Conservation (phyloP, 2,329 filamentous ascomycete genomes). For the Apiospora rasikravindrae region DNA sequence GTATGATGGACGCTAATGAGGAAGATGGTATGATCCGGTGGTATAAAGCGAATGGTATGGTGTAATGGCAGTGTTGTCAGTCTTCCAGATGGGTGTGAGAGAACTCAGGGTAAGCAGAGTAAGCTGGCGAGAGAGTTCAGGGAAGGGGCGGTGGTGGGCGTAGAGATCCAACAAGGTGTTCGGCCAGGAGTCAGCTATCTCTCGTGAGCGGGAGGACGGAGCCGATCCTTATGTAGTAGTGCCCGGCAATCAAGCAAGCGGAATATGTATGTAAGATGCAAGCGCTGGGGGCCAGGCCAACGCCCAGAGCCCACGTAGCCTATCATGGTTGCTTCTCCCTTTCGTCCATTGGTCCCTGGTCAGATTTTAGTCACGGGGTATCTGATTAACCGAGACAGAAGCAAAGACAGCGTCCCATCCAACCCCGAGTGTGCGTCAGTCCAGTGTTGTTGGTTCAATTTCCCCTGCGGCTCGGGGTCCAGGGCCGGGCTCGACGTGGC, state of each 20-base stretch:
- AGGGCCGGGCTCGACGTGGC: background rate
- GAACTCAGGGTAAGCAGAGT: background rate
- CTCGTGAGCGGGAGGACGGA: background rate
- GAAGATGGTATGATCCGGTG: background rate
- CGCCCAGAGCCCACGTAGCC: slow-evolving; percentile 13
- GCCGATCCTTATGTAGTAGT: background rate
- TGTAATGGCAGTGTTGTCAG: background rate
- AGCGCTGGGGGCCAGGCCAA: slow-evolving; percentile 3
- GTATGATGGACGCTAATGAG: background rate
- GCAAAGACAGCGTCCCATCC: background rate
- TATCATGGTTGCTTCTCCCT: slow-evolving; percentile 9
- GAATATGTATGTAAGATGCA: background rate
- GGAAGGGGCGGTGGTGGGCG: background rate
- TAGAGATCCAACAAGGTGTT: slow-evolving; percentile 9
- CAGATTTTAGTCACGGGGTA: slow-evolving; percentile 4
- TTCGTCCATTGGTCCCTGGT: background rate
- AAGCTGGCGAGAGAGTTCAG: background rate
- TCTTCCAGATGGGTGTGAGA: background rate
- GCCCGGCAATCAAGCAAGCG: background rate
- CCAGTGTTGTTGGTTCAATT: background rate
- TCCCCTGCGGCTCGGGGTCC: background rate
- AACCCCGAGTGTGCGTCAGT: background rate
- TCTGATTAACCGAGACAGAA: background rate
- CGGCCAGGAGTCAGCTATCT: background rate
- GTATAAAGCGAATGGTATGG: background rate